These are phyloP conservation scores for Serpula lacrymans DNA, from an alignment of 768 basidiomycete species.

Conservation along the genomic window DNA sequence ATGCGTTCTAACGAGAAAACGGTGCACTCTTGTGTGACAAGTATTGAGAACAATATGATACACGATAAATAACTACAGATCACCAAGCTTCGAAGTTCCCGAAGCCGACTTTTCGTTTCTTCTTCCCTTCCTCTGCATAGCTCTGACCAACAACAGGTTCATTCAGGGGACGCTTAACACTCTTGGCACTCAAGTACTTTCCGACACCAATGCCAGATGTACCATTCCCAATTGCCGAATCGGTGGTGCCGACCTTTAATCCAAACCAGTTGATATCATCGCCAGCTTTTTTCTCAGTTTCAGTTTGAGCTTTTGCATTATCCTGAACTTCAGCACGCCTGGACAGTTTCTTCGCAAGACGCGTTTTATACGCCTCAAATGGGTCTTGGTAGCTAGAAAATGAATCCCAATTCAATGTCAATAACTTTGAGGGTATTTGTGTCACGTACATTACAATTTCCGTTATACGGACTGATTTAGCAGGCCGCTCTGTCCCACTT, in stretches of 20 bases:
- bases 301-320: slow-evolving; percentile 25
- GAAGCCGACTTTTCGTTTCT: slow-evolving; percentile 84
- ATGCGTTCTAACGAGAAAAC: too few species aligned
- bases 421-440: neutral
- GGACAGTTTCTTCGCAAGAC: slow-evolving; percentile 76
- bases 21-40: too few species aligned
- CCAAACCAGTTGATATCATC: slow-evolving; percentile 87
- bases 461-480: slow-evolving; percentile 81
- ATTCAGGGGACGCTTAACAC: too few species aligned
- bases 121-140: slow-evolving; percentile 55
- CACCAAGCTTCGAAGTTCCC: slow-evolving; percentile 89
- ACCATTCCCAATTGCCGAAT: slow-evolving; percentile 29
- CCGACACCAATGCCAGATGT: slow-evolving; percentile 54
- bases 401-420: neutral
- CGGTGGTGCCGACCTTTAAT: slow-evolving; percentile 62
- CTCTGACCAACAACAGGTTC: slow-evolving; percentile 9
- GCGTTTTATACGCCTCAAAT: slow-evolving; percentile 87
- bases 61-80: too few species aligned
- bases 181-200: slow-evolving; percentile 68
- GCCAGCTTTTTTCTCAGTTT: slow-evolving; percentile 52
- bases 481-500: slow-evolving; percentile 82
- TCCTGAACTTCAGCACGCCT: slow-evolving; percentile 35
- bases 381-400: slow-evolving; percentile 82
- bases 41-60: too few species aligned
- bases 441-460: slow-evolving; percentile 77